phyloP scores from a whole-genome alignment of 2,329 filamentous ascomycete species.

The Rhexocercosporidium sp. region DNA sequence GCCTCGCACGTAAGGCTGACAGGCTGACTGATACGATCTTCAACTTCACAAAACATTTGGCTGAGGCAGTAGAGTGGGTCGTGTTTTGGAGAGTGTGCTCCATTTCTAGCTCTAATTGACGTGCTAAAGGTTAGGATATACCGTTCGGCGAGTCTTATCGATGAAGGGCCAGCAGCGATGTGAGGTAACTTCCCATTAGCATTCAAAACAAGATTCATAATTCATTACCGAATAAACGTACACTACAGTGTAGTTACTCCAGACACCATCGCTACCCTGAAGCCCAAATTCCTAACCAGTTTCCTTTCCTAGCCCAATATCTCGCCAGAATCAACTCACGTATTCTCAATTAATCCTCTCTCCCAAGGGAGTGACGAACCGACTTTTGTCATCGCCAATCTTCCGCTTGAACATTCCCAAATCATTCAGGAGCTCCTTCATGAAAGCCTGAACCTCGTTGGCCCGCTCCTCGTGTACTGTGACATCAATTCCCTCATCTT shows the following conservation, averaged over 20 bases:
- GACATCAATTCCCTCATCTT: constrained; percentile 62
- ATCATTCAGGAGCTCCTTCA: constrained; percentile 83
- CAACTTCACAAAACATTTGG: no score
- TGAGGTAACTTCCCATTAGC: not conserved
- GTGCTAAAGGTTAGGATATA: not conserved
- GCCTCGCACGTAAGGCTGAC: not conserved
- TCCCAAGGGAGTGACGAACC: constrained; percentile 62
- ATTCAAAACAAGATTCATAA: constrained; percentile 1
- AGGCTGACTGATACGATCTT: not conserved
- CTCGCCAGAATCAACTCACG: not conserved
- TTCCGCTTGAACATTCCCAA: constrained; percentile 82
- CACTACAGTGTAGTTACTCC: constrained; percentile 24
- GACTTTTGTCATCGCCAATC: constrained; percentile 78
- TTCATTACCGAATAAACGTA: not conserved
- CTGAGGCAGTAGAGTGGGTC: no score
- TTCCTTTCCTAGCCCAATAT: not conserved
- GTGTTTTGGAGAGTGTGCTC: no score
- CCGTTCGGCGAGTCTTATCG: no score
- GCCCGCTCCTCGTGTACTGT: constrained; percentile 58
- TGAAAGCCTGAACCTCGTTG: constrained; percentile 78
- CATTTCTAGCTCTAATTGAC: not conserved
- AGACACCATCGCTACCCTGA: constrained; percentile 33
- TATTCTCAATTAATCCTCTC: constrained; percentile 44
- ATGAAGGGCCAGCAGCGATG: no score
- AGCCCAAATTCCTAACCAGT: constrained; percentile 2